Percentiles rank a stretch among this genome's conserved stretches.
Conservation (phyloP, 345 rosid species). For the Gynandropsis gynandra region DNA sequence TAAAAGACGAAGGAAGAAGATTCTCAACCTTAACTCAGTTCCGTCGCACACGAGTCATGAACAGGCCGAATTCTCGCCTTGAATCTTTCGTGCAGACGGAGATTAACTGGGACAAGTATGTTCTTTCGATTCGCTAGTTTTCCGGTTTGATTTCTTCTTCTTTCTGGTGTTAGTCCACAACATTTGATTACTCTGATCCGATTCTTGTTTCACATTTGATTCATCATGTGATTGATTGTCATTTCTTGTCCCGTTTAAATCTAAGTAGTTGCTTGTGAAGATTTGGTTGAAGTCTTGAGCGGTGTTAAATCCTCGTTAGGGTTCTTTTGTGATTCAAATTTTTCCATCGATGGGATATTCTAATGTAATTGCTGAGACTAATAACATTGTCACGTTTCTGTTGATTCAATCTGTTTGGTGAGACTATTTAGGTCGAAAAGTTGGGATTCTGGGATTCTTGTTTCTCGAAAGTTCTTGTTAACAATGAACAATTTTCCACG, state of each 20-base stretch:
- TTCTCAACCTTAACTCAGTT: not conserved
- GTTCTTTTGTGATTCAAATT: not conserved
- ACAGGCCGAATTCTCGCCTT: constrained; percentile 42
- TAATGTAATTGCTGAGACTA: not conserved
- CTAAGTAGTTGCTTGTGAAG: not conserved
- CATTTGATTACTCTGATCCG: constrained; percentile 16
- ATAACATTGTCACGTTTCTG: too few species aligned
- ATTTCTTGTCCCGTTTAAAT: too few species aligned
- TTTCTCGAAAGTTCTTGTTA: too few species aligned
- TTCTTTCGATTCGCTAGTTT: constrained; percentile 3
- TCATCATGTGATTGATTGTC: constrained; percentile 15
- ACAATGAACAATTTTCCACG: too few species aligned
- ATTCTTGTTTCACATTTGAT: not conserved
- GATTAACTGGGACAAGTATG: constrained; percentile 97
- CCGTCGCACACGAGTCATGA: constrained; percentile 34
- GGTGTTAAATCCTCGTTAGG: not conserved
- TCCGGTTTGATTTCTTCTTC: too few species aligned
- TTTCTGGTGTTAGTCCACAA: not conserved
- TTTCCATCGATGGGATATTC: not conserved
- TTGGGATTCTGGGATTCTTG: too few species aligned
- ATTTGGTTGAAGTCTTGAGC: too few species aligned
- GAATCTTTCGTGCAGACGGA: constrained; percentile 66
- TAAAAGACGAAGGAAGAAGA: too few species aligned
- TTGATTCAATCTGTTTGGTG: not conserved
- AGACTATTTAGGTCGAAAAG: not conserved